Evolutionary conservation across 2,329 filamentous ascomycete genomes (phyloP).

Genomic region (Tolypocladium ovalisporum): DNA sequence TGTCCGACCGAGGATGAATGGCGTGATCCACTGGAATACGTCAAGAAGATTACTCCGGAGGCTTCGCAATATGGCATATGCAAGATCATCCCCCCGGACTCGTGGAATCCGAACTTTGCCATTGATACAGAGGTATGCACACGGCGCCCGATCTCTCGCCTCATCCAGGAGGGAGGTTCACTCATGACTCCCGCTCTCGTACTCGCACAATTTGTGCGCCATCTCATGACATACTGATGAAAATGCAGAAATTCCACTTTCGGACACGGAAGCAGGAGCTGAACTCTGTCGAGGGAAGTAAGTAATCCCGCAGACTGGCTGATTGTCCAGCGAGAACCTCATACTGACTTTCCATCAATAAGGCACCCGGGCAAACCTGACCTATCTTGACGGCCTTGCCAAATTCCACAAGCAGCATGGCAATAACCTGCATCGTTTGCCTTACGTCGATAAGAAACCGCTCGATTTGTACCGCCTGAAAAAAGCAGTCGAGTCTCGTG

Average conservation of each 20-base stretch:
- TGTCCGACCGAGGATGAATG: constrained; percentile 88
- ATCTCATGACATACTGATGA: not conserved
- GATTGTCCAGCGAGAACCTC: not conserved
- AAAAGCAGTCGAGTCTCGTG: constrained; percentile 88
- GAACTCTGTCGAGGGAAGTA: constrained; percentile 97
- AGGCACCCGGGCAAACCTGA: constrained; percentile 92
- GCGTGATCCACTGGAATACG: constrained; percentile 86
- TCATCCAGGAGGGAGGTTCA: not conserved
- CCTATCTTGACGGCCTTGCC: constrained; percentile 86
- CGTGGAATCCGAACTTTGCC: constrained; percentile 89
- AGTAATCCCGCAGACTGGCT: constrained; percentile 19
- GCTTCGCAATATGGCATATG: constrained; percentile 82
- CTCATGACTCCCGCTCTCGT: not conserved
- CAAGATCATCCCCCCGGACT: constrained; percentile 89
- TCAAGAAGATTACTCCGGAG: constrained; percentile 81
- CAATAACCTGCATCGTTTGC: constrained; percentile 84
- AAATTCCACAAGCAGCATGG: constrained; percentile 98
- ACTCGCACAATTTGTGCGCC: not conserved
- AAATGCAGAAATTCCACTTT: constrained; percentile 79
- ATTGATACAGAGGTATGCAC: constrained; percentile 80
- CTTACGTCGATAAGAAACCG: constrained; percentile 94
- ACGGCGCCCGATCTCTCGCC: constrained; percentile 7
- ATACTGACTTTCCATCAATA: not conserved
- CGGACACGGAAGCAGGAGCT: constrained; percentile 91
- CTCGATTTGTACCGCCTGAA: constrained; percentile 92